Conservation (phyloP, 208 protist species). For the Acanthamoeba lenticulata region DNA sequence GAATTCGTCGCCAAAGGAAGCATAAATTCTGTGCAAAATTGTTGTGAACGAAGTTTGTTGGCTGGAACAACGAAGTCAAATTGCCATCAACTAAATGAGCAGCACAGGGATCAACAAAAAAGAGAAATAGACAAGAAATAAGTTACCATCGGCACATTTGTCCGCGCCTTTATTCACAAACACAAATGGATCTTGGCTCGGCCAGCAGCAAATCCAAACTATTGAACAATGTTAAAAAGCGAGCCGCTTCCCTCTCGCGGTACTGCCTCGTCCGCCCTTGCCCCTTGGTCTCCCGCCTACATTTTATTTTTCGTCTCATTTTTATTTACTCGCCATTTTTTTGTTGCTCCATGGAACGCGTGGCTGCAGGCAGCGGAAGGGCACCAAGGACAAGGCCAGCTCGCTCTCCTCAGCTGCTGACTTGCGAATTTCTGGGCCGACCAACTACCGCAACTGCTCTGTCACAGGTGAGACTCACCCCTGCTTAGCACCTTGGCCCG, state of each 20-base stretch:
- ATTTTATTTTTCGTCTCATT: too few relatives aligned
- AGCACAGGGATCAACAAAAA: neutral
- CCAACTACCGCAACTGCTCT: slow-evolving; percentile 16
- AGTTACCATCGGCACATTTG: neutral
- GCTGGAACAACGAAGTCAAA: too few relatives aligned
- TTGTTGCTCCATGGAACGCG: neutral
- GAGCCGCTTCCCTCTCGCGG: neutral
- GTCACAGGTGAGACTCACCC: neutral
- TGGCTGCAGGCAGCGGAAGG: neutral
- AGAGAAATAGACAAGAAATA: neutral
- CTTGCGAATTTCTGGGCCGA: neutral
- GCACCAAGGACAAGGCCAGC: neutral
- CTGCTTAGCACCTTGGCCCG: neutral
- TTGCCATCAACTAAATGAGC: too few relatives aligned
- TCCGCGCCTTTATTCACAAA: too few relatives aligned
- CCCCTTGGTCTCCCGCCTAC: too few relatives aligned
- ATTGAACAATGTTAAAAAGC: neutral
- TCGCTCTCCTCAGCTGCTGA: neutral
- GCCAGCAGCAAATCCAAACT: neutral
- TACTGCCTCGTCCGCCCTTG: too few relatives aligned
- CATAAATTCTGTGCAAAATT: too few relatives aligned
- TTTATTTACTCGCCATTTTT: neutral
- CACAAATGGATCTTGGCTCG: neutral
- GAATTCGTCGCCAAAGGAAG: neutral
- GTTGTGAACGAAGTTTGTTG: too few relatives aligned